Evolutionary conservation across 2,329 filamentous ascomycete species (phyloP).

Genomic region (Phyllosticta capitalensis): DNA sequence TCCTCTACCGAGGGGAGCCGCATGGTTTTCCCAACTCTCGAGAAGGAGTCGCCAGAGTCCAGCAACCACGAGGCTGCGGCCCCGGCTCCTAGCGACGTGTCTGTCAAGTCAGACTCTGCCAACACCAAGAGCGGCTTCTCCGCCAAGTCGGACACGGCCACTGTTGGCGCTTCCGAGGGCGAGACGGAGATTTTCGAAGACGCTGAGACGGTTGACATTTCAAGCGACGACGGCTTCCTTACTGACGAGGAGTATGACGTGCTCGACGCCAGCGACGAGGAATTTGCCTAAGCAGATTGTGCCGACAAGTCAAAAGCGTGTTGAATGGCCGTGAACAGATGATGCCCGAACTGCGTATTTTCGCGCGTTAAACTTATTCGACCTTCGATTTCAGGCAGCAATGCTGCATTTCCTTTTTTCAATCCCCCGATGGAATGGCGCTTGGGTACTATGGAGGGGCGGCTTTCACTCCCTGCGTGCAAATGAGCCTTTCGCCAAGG

Average conservation of each 20-base stretch:
- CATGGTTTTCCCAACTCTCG: slow-evolving; percentile 96
- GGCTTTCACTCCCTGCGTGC: background rate
- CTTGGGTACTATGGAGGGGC: background rate
- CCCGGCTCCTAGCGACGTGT: slow-evolving; percentile 16
- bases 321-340: background rate
- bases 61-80: slow-evolving; percentile 53
- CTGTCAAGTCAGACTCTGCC: slow-evolving; percentile 16
- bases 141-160: slow-evolving; percentile 17
- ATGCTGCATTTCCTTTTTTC: background rate
- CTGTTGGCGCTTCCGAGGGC: slow-evolving; percentile 28
- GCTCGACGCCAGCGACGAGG: slow-evolving; percentile 76
- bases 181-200: slow-evolving; percentile 50
- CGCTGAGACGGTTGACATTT: slow-evolving; percentile 46
- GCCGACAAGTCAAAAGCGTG: background rate
- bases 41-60: slow-evolving; percentile 79
- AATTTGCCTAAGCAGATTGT: background rate
- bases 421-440: background rate
- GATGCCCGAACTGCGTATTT: background rate
- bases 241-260: slow-evolving; percentile 99
- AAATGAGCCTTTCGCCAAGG: background rate
- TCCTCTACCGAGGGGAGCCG: slow-evolving; percentile 41
- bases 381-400: background rate
- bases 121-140: background rate
- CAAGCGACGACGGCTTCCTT: slow-evolving; percentile 65
- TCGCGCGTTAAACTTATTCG: background rate